Percentiles rank a stretch among this genome's conserved stretches.
Conservation (phyloP, 2,329 filamentous ascomycete species). For the Nemania abortiva region DNA sequence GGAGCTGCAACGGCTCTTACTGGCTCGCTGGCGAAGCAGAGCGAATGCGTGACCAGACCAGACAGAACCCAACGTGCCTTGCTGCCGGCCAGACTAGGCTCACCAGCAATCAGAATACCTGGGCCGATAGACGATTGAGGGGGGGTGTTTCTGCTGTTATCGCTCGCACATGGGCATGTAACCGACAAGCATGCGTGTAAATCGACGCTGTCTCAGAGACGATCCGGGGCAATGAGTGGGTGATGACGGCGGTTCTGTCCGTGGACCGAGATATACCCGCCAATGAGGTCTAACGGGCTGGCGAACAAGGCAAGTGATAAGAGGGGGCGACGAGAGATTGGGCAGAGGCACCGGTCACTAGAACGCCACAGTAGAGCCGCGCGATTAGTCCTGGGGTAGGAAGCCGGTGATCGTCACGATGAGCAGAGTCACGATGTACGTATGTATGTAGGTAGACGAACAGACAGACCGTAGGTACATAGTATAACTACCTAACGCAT, state of each 20-base stretch:
- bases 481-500: no score
- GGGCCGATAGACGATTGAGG: slow-evolving; percentile 10
- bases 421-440: slow-evolving; percentile 14
- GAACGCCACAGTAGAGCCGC: slow-evolving; percentile 25
- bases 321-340: slow-evolving; percentile 26
- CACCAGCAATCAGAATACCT: slow-evolving; percentile 16
- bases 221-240: slow-evolving; percentile 27
- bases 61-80: background rate
- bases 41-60: background rate
- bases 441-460: background rate
- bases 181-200: slow-evolving; percentile 25
- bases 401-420: slow-evolving; percentile 19
- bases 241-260: slow-evolving; percentile 26
- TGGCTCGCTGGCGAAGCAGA: background rate
- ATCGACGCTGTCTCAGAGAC: slow-evolving; percentile 36
- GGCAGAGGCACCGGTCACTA: slow-evolving; percentile 1
- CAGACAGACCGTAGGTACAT: background rate
- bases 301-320: slow-evolving; percentile 23
- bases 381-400: slow-evolving; percentile 14
- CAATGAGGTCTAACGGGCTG: slow-evolving; percentile 15
- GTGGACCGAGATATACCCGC: slow-evolving; percentile 31
- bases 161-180: slow-evolving; percentile 25
- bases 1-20: slow-evolving; percentile 21
- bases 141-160: slow-evolving; percentile 16
- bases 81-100: background rate